phyloP scores from a whole-genome alignment of 345 rosid genomes.

The Rhodomyrtus tomentosa region DNA sequence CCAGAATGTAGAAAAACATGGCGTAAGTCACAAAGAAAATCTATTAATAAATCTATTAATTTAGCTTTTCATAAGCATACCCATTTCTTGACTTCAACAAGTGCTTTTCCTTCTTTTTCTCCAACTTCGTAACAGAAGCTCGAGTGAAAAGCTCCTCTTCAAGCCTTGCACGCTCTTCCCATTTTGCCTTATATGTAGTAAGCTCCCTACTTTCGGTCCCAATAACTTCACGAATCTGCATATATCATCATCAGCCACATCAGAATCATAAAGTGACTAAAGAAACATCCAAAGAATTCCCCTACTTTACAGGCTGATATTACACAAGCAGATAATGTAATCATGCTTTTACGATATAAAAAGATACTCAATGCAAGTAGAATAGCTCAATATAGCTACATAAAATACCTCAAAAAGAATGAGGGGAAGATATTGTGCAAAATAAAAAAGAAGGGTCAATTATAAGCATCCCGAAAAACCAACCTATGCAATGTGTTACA shows the following conservation, averaged over 20 bases:
- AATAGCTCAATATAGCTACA: neutral
- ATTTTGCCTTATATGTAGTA: conserved; percentile 35
- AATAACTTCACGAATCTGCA: conserved; percentile 50
- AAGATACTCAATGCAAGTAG: neutral
- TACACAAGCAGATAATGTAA: neutral
- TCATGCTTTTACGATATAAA: neutral
- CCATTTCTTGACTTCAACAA: conserved; percentile 73
- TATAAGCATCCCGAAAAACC: neutral
- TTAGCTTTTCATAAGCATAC: conserved; percentile 19
- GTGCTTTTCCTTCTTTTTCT: conserved; percentile 63
- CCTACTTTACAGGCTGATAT: neutral
- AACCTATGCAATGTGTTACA: neutral
- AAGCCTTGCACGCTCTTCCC: conserved; percentile 48
- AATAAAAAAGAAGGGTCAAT: conserved; percentile 3
- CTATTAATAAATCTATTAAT: neutral
- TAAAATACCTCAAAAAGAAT: neutral
- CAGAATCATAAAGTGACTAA: neutral
- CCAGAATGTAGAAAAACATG: neutral
- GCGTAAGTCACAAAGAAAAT: neutral
- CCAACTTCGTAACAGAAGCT: conserved; percentile 59
- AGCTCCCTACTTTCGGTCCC: conserved; percentile 71
- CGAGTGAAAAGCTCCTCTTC: conserved; percentile 82
- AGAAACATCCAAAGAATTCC: neutral
- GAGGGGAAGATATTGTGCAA: conserved; percentile 1
- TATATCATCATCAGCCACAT: neutral